Conservation (phyloP, 495 filamentous ascomycete species). For the Aspergillus leporis region DNA sequence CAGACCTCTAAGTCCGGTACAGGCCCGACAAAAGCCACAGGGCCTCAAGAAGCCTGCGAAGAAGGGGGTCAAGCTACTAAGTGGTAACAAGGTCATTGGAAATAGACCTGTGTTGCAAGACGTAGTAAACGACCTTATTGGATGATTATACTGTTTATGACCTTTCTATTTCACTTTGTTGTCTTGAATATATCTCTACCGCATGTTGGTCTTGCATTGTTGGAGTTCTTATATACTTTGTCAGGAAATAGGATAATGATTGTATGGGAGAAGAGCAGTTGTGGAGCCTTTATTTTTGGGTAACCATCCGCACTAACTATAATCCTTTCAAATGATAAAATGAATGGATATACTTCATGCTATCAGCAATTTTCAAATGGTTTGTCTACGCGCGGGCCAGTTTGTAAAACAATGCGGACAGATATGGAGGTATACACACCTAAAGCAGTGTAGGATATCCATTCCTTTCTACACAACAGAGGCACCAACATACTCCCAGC, state of each 20-base stretch:
- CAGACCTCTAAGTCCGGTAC: slow-evolving; percentile 40
- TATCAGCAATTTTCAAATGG: background rate
- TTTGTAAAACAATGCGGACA: background rate
- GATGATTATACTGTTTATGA: slow-evolving; percentile 20
- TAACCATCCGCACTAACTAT: background rate
- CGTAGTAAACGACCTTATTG: slow-evolving; percentile 52
- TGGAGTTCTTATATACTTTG: background rate
- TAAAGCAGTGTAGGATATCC: background rate
- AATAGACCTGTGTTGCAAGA: slow-evolving; percentile 54
- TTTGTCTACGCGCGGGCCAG: background rate
- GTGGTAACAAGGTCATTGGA: slow-evolving; percentile 35
- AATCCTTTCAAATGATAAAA: too few species aligned
- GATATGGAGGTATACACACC: background rate
- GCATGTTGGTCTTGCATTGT: background rate
- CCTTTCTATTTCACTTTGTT: slow-evolving; percentile 12
- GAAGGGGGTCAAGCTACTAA: slow-evolving; percentile 38
- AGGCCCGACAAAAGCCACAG: slow-evolving; percentile 24
- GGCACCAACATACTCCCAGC: slow-evolving; percentile 43
- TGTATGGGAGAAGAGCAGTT: background rate
- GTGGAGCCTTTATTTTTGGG: background rate
- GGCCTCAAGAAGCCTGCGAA: slow-evolving; percentile 39
- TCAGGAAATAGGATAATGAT: background rate
- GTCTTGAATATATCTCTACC: slow-evolving; percentile 15
- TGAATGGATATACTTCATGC: too few species aligned
- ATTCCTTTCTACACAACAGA: slow-evolving; percentile 21